A percentile compares a stretch with the other conserved stretches of the same genome.
phyloP scores from a whole-genome alignment of 495 filamentous ascomycete genomes.

The Aspergillus haitiensis region DNA sequence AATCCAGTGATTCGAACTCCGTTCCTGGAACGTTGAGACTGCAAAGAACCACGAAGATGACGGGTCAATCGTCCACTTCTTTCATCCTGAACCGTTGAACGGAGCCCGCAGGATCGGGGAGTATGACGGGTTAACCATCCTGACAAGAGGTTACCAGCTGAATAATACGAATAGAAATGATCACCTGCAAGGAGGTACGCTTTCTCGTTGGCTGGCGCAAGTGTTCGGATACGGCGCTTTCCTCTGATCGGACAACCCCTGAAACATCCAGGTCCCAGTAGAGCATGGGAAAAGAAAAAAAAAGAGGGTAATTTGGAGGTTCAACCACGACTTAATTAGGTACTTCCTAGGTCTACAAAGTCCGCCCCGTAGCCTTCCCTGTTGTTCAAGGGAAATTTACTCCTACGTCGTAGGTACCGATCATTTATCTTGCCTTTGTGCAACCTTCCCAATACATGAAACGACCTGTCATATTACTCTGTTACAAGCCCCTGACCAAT shows the following conservation, averaged over 20 bases:
- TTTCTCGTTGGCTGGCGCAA: conserved; percentile 16
- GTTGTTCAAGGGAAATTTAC: neutral
- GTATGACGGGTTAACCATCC: conserved; percentile 1
- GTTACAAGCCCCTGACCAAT: conserved; percentile 21
- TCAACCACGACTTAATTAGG: neutral
- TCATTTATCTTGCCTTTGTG: conserved; percentile 7
- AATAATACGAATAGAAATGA: conserved; percentile 6
- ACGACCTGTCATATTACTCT: conserved; percentile 27
- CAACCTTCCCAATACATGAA: conserved; percentile 21
- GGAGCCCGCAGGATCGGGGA: conserved; percentile 3
- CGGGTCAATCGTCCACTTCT: conserved; percentile 14
- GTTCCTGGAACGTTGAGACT: conserved; percentile 2
- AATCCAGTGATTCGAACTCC: neutral
- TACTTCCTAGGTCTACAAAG: too few relatives aligned
- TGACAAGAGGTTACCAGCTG: neutral
- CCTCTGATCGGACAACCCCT: conserved; percentile 18
- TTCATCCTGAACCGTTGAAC: neutral
- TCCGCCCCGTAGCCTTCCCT: neutral
- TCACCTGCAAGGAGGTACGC: conserved; percentile 26
- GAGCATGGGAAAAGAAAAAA: conserved; percentile 2
- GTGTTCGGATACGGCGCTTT: conserved; percentile 5
- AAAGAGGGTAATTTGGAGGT: neutral
- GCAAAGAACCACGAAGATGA: conserved; percentile 12
- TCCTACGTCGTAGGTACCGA: neutral
- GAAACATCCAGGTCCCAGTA: conserved; percentile 19